Base-by-base conservation (phyloP, 495 filamentous ascomycete species). In the Rostrohypoxylon terebratum region DNA sequence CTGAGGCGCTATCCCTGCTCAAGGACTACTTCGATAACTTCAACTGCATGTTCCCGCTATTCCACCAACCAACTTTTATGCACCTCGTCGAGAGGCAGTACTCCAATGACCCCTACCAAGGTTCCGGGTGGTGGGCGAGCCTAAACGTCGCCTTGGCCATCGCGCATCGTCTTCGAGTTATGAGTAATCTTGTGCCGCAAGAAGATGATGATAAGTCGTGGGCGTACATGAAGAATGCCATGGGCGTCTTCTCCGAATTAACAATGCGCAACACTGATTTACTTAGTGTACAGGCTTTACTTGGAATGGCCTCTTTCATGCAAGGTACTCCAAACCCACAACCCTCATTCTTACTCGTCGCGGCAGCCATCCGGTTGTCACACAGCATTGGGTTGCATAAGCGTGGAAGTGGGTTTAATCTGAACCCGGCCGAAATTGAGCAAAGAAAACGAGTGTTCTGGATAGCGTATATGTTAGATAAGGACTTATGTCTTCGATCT, bases 11-110 rank as follows among this genome's bases (percentile, higher is more conserved):
- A 54, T 95, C 92, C 9, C 85, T 97, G 50, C 88, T 96, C 63
- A 94, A 91, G 78, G 96, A 99, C 77, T 99, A 90, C 78, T 99
- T 99, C 74, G 92, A 94, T 76, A 97, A 97, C 79, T 98, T 99
- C 84, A 99, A 99, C 82, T 94, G 93, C 89, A 93, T 98, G 87
- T 97, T 98, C 77, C 96, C 96, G 48, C 85, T 99, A 3, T 99
- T 97, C 77, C 96, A 99, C 77, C 94, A 98, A 79, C 94, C 95
- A 13, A 98, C 96, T 0, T 99, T 99, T 76, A 97, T 98, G 92
- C 93, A 97, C 76, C 82, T 98, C 13, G 93, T 98, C 20, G 93
- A 97, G 71, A 89, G 90, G 69, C 94, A 98, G 74, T 99, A 98
- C 81, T 94, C 94, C 14, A 82, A 86, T 38, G 91, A 97, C 74